These are phyloP conservation scores for Suhomyces vadensis DNA, from an alignment of 805 yeast species.

Conservation along the genomic window DNA sequence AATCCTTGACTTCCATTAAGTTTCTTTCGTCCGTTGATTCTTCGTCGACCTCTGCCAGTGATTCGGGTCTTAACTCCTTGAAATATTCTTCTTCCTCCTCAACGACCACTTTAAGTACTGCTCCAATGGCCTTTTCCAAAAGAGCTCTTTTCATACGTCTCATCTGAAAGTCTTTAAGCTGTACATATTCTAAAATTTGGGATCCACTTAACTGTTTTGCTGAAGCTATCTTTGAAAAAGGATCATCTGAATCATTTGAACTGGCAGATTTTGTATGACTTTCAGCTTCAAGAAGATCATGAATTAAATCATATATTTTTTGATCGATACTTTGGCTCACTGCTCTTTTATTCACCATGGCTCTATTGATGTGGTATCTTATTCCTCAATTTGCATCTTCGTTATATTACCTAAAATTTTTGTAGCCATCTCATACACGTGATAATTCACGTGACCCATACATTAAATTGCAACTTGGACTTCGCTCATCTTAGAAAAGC, in stretches of 20 bases:
- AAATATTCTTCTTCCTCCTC: slow-evolving; percentile 65
- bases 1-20: slow-evolving; percentile 64
- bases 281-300: slow-evolving; percentile 57
- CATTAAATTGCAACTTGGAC: no score
- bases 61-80: slow-evolving; percentile 19
- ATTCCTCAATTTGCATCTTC: neutral
- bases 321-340: slow-evolving; percentile 44
- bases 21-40: slow-evolving; percentile 44
- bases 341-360: slow-evolving; percentile 12
- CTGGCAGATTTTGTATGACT: slow-evolving; percentile 58
- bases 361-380: neutral
- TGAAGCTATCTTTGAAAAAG: slow-evolving; percentile 49
- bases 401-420: neutral
- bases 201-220: slow-evolving; percentile 57
- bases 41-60: slow-evolving; percentile 38
- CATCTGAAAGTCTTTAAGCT: slow-evolving; percentile 64
- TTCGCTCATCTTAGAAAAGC: no score
- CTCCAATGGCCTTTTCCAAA: slow-evolving; percentile 64
- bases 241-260: slow-evolving; percentile 39
- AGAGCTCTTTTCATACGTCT: slow-evolving; percentile 66
- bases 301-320: slow-evolving; percentile 56
- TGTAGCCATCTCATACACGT: slow-evolving; percentile 2
- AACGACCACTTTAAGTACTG: slow-evolving; percentile 53
- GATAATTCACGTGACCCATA: neutral
- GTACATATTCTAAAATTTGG: slow-evolving; percentile 60